Base-by-base conservation (phyloP, 225 moss, liverwort and hornwort species). In the Rhytidiadelphus loreus region DNA sequence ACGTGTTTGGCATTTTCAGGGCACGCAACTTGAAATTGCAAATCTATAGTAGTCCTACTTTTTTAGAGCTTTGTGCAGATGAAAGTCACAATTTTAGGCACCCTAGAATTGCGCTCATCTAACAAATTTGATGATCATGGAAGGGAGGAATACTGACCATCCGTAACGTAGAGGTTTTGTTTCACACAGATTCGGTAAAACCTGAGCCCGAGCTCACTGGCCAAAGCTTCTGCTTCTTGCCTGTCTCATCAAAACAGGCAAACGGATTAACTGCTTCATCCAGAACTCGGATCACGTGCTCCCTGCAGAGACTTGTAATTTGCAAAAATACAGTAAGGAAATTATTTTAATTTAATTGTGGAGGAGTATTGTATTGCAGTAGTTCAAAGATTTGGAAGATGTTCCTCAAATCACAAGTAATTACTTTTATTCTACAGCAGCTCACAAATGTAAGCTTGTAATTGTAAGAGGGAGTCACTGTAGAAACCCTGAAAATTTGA, bases 151-250 rank as follows among this genome's bases (percentile, higher is more conserved):
- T 82, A 9, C 85, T 88, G 43, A 98, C 98, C 98, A 76, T 97
- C 94, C 65, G 91, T 87, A 9, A 98, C 96, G 73, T 97, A 97
- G 58, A 98, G 91, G 85, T 98, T 98, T 85, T 97, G 97, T 90
- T 98, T 97, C 75, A 97, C 98, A 79, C 96, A 98, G 61, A 97
- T 97, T 26, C 96, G 92, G 89, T 98, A 98, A 83, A 98, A 98
- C 61, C 98, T 91, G 25, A 98, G 44, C 41, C 96, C 95, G 1
- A 98, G 85, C 61, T 96, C 98, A 44, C 41, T 96, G 5, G 98
- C 97, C 89, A 98, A 88, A 70, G 91, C 96, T 86, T 98, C 98
- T 57, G 96, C 97, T 90, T 98, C 98, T 92, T 98, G 95, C 90
- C 97, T 98, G 88, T 15, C 86, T 41, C n/a, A 59, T 46, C 37